A percentile compares a stretch with the other conserved stretches of the same genome.
Evolutionary conservation across 495 filamentous ascomycete species (phyloP).

Genomic region (Penicillium diatomitis): DNA sequence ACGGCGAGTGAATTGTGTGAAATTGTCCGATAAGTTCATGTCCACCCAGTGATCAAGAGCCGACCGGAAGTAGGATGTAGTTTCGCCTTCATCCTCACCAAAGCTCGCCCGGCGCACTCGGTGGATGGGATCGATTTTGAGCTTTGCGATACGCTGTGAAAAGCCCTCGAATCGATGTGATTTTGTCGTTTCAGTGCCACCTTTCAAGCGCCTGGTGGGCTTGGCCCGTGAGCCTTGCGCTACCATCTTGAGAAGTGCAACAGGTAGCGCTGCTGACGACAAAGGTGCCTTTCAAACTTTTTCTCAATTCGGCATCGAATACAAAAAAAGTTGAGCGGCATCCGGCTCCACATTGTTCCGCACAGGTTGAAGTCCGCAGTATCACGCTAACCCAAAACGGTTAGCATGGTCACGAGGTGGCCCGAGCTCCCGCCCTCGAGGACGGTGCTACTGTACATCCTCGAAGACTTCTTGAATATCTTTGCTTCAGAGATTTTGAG

Average conservation of each 20-base stretch:
- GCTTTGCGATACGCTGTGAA: constrained; percentile 81
- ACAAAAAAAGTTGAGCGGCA: constrained; percentile 40
- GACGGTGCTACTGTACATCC: background rate
- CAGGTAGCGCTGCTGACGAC: constrained; percentile 24
- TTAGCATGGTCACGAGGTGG: constrained; percentile 28
- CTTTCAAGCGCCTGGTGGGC: constrained; percentile 51
- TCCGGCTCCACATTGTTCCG: constrained; percentile 29
- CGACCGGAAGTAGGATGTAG: constrained; percentile 70
- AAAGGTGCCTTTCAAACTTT: constrained; percentile 15
- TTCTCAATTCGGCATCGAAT: constrained; percentile 21
- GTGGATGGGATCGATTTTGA: constrained; percentile 88
- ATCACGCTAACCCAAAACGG: constrained; percentile 1
- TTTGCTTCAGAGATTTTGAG: background rate
- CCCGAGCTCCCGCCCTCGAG: constrained; percentile 23
- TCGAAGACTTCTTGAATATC: background rate
- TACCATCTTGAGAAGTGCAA: constrained; percentile 34
- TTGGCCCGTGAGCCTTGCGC: constrained; percentile 57
- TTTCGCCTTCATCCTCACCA: constrained; percentile 59
- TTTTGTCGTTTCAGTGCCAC: constrained; percentile 62
- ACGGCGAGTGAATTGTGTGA: constrained; percentile 62
- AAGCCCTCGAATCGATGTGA: constrained; percentile 88
- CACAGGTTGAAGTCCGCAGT: constrained; percentile 16
- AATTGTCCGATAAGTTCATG: constrained; percentile 75
- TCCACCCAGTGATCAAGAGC: constrained; percentile 84
- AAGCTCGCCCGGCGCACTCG: constrained; percentile 73